phyloP scores from a whole-genome alignment of 768 basidiomycete species.

The Rhodotorula toruloides region DNA sequence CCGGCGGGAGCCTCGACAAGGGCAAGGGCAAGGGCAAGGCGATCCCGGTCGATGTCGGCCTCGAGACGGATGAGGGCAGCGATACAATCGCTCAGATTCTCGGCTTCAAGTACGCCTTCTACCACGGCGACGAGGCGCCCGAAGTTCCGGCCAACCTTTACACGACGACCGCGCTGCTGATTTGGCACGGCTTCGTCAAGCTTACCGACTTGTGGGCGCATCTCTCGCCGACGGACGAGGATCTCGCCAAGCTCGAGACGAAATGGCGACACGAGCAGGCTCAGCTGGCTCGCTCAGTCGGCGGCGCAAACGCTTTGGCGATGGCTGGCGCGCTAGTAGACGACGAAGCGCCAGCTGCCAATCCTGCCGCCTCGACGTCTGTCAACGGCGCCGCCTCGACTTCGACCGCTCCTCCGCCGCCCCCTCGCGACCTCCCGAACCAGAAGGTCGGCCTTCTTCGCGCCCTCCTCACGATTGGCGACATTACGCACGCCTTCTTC shows the following conservation, averaged over 20 bases:
- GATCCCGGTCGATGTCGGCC: slow-evolving; percentile 37
- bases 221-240: slow-evolving; percentile 63
- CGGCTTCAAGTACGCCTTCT: slow-evolving; percentile 93
- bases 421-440: slow-evolving; percentile 52
- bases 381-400: background rate
- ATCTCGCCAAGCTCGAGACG: slow-evolving; percentile 64
- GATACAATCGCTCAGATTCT: slow-evolving; percentile 66
- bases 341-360: slow-evolving; percentile 45
- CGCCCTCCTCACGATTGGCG: slow-evolving; percentile 81
- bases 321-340: slow-evolving; percentile 72
- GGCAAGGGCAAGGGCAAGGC: slow-evolving; percentile 40
- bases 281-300: slow-evolving; percentile 56
- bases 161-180: slow-evolving; percentile 75
- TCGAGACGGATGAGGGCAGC: slow-evolving; percentile 41
- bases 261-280: slow-evolving; percentile 63
- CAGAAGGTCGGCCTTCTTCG: slow-evolving; percentile 74
- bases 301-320: slow-evolving; percentile 60
- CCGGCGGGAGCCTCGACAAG: too few species aligned
- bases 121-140: slow-evolving; percentile 62
- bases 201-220: slow-evolving; percentile 89
- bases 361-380: background rate
- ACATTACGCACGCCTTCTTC: slow-evolving; percentile 67
- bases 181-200: slow-evolving; percentile 80
- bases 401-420: slow-evolving; percentile 11
- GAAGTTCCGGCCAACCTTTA: slow-evolving; percentile 66